Percentiles rank a stretch among this genome's conserved stretches.
These are phyloP conservation scores for Neolentinus lepideus DNA, from an alignment of 1,284 basidiomycete species.

Conservation along the genomic window DNA sequence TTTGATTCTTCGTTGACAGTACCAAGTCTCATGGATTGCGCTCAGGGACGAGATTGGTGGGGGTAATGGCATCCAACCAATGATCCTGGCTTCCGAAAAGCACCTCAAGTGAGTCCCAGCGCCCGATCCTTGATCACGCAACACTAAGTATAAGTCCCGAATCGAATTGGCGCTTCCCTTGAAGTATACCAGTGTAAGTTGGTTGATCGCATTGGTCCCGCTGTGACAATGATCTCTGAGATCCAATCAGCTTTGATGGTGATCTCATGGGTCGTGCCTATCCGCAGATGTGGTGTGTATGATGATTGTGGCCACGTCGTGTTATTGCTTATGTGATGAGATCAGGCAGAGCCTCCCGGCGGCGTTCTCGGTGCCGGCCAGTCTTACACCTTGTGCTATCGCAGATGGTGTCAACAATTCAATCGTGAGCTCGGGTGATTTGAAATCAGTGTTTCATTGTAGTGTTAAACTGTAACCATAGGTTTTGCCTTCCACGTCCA, in stretches of 20 bases:
- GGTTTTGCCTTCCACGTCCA: conserved; percentile 22
- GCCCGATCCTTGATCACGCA: background rate
- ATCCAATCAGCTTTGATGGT: conserved; percentile 14
- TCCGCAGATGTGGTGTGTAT: conserved; percentile 19
- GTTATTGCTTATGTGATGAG: conserved; percentile 19
- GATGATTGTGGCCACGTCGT: conserved; percentile 5
- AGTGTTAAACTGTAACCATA: conserved; percentile 5
- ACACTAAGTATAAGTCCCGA: background rate
- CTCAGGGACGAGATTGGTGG: conserved; percentile 45
- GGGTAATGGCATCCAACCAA: conserved; percentile 48
- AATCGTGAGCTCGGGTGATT: conserved; percentile 16
- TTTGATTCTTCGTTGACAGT: conserved; percentile 17
- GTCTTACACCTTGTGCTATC: conserved; percentile 35
- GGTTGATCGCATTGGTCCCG: conserved; percentile 17
- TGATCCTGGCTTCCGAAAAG: conserved; percentile 31
- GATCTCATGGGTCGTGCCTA: conserved; percentile 51
- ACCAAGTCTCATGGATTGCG: background rate
- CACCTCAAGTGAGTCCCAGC: background rate
- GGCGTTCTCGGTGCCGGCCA: conserved; percentile 26
- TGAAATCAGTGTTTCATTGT: background rate
- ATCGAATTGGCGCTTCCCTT: conserved; percentile 28
- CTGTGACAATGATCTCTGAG: background rate
- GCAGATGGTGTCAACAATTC: conserved; percentile 38
- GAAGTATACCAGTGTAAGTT: conserved; percentile 19
- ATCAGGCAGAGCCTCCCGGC: conserved; percentile 30